Base-by-base conservation (phyloP, 805 yeast species). In the Zygosaccharomyces bailii region DNA sequence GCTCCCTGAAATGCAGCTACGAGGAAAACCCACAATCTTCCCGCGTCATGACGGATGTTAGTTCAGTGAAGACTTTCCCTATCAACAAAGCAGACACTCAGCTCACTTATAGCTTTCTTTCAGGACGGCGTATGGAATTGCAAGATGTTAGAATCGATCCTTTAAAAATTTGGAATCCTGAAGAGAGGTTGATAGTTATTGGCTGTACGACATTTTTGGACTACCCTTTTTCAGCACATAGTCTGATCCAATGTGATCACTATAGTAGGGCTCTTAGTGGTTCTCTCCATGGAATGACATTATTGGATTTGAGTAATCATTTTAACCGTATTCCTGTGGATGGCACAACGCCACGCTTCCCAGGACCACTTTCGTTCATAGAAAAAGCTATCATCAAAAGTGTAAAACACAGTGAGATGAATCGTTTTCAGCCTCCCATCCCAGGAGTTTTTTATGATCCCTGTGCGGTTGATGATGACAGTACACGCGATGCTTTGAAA, bases 321-420 rank as follows among this genome's bases (percentile, higher is more conserved):
- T 13, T 34, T 13, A 34, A 17, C 14, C 20, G 38, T 13, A 14
- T 5, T 34, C 5, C 14, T 34, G 23, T 19, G 23, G 24, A 34
- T 34, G 23, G 23, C 21, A 7, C 24, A 23, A 23, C 25, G 25
- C 25, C 25, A 23, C 25, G 25, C 25, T 23, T 23, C 25, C 14
- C 24, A 2, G 44, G 46, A 11, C 55, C 54, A 3, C 34, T 55
- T 16, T 29, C 29, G 11, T 55, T 50, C 19, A 42, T 55, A 4
- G 57, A 55, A 29, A 39, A 52, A 29, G 53, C 55, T n/a, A 52
- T 53, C 11, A 39, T 47, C 7, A 53, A 43, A 34, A 48, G 46
- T 53, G 42, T 51, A 4, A 48, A 52, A 19, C 18, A 17, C 20
- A n/a, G 25, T 14, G 23, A 34, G 18, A 17, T 13, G 8, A 34